These are phyloP conservation scores for Pichia sp. DNA, from an alignment of 1,139 yeast species.

Conservation along the genomic window DNA sequence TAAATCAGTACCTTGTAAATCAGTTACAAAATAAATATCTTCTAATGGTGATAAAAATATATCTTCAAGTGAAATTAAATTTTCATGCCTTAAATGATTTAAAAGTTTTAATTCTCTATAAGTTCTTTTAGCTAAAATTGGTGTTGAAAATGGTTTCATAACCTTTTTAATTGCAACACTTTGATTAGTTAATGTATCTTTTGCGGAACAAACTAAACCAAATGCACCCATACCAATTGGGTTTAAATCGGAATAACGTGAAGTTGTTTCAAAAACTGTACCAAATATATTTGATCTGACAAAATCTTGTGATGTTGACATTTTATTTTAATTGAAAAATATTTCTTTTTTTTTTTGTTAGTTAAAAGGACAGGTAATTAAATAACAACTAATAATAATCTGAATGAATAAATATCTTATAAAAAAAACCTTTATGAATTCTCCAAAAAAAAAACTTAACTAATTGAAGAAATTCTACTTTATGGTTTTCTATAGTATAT, in stretches of 20 bases:
- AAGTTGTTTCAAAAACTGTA: slow-evolving; percentile 90
- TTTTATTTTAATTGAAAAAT: not conserved
- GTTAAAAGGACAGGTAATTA: too few species aligned
- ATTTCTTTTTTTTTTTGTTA: too few species aligned
- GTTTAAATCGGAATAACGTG: slow-evolving; percentile 80
- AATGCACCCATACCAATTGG: slow-evolving; percentile 99
- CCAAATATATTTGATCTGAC: slow-evolving; percentile 62
- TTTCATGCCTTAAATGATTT: slow-evolving; percentile 92
- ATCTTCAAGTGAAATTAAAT: slow-evolving; percentile 86
- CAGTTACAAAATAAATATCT: slow-evolving; percentile 95
- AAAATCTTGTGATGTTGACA: slow-evolving; percentile 23
- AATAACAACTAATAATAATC: too few species aligned
- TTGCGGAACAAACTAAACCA: slow-evolving; percentile 94
- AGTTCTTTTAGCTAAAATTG: slow-evolving; percentile 92
- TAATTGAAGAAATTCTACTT: too few species aligned
- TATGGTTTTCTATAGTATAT: too few species aligned
- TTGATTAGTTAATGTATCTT: slow-evolving; percentile 77
- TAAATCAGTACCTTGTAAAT: slow-evolving; percentile 91
- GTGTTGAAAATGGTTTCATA: slow-evolving; percentile 94
- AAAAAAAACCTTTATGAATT: too few species aligned
- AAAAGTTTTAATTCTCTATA: slow-evolving; percentile 89
- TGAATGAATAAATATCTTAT: too few species aligned
- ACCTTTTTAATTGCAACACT: slow-evolving; percentile 96
- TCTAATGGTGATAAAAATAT: slow-evolving; percentile 92
- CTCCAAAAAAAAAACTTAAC: too few species aligned